Evolutionary conservation across 495 filamentous ascomycete species (phyloP).

Genomic region (Penicillium arizonense): DNA sequence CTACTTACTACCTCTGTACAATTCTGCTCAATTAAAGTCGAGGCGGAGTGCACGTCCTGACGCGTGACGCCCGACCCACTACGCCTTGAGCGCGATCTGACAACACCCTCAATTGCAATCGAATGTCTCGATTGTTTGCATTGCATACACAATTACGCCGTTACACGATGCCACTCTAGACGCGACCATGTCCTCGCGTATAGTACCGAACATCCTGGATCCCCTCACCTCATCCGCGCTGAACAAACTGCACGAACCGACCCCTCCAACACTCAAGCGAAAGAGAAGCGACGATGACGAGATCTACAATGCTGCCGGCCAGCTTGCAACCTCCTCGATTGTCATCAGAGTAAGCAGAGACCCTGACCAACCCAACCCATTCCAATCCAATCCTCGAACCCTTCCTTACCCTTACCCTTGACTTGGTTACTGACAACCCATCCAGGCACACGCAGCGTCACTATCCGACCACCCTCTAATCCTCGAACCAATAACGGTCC

Average conservation of each 20-base stretch:
- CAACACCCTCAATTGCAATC: slow-evolving; percentile 14
- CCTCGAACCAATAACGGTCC: slow-evolving; percentile 57
- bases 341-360: slow-evolving; percentile 30
- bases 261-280: slow-evolving; percentile 33
- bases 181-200: slow-evolving; percentile 40
- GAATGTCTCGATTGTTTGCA: slow-evolving; percentile 1
- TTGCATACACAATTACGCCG: neutral
- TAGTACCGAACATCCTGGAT: slow-evolving; percentile 31
- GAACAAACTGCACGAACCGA: slow-evolving; percentile 29
- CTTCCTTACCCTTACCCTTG: neutral
- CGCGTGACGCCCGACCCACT: slow-evolving; percentile 37
- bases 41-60: slow-evolving; percentile 17
- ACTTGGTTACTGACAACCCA: too few relatives aligned
- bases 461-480: slow-evolving; percentile 56
- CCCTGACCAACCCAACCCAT: neutral
- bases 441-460: slow-evolving; percentile 57
- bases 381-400: slow-evolving; percentile 8
- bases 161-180: slow-evolving; percentile 21
- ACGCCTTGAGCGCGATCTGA: slow-evolving; percentile 10
- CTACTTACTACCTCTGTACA: neutral
- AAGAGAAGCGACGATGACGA: slow-evolving; percentile 19
- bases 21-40: neutral
- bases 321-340: slow-evolving; percentile 27
- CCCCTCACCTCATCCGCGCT: slow-evolving; percentile 32
- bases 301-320: slow-evolving; percentile 18